Evolutionary conservation across 257 asterid species (phyloP), one percentile per base, ranked within the genome.

Genomic region (Solanum chmielewskii): DNA sequence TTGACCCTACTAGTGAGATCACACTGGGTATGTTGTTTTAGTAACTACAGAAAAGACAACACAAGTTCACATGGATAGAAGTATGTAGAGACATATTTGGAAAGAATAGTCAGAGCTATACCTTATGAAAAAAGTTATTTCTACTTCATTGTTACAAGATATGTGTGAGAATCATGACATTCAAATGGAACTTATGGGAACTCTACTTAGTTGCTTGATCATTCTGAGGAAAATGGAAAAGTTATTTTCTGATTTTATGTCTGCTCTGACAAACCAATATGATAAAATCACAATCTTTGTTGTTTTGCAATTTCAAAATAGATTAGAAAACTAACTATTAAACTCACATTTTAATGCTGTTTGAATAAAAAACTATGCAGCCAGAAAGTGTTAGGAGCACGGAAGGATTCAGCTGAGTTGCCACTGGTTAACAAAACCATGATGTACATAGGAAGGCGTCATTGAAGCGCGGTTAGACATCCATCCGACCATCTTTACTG

Each of bases 401-500:
- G 92, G 13, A 94, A 91, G 83, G 98, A 94, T 45, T 11, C 93
- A 59, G 99, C 98, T 52, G 95, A 93, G 84, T 85, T 97, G 90
- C 99, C 99, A 31, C 88, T 97, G 83, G 97, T 97, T 68, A 97
- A 95, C 93, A 94, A 91, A 89, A 88, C 96, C 23, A 95, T 93
- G 93, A 89, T 96, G 98, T 91, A 96, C 90, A 71, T 94, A 3
- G 97, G 97, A 88, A 92, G 96, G 91, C 98, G 84, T 69, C 97
- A 45, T 75, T 29, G 49, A 64, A 85, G 93, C 37, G 92, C 29
- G 89, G 91, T 35, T 87, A 90, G 86, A 88, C 93, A 25, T 91
- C 92, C 2, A 83, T 90, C 89, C 92, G 93, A 90, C 89, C 25
- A 91, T 82, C 84, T 86, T 74, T 73, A 52, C 5, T 47, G 52